These are phyloP conservation scores for Salicornia ramosissima DNA, from an alignment of 148 eudicot species.

Conservation along the genomic window DNA sequence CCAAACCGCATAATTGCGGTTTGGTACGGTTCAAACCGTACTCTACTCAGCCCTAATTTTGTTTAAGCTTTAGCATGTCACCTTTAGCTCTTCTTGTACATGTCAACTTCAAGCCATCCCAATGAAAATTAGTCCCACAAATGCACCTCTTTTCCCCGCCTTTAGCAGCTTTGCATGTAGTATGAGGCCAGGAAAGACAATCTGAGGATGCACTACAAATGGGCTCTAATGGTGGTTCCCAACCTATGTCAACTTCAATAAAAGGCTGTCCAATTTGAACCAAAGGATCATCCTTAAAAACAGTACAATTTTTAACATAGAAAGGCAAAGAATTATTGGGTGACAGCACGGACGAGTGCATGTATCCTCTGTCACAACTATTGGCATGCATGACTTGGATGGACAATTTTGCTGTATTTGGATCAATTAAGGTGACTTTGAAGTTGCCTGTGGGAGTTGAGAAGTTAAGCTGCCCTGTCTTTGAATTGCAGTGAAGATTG, in stretches of 20 bases:
- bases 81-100: constrained; percentile 24
- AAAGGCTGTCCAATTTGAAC: constrained; percentile 9
- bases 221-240: constrained; percentile 22
- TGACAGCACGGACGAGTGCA: background rate
- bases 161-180: constrained; percentile 19
- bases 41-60: too few species aligned
- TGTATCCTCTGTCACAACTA: constrained; percentile 13
- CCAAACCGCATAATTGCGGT: too few species aligned
- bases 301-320: constrained; percentile 12
- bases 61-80: constrained; percentile 6
- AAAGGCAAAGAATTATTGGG: background rate
- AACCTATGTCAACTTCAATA: constrained; percentile 25
- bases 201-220: constrained; percentile 14
- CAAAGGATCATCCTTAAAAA: background rate
- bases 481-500: constrained; percentile 17
- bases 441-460: constrained; percentile 11
- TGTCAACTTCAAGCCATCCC: constrained; percentile 19
- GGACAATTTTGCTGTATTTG: background rate
- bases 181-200: constrained; percentile 21
- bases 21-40: too few species aligned
- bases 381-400: constrained; percentile 18
- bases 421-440: constrained; percentile 17
- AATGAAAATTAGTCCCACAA: constrained; percentile 13
- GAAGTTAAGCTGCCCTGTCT: constrained; percentile 22
- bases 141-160: constrained; percentile 20